These are phyloP conservation scores for Fusarium sp. DNA, from an alignment of 2,329 filamentous ascomycete species.

Conservation along the genomic window DNA sequence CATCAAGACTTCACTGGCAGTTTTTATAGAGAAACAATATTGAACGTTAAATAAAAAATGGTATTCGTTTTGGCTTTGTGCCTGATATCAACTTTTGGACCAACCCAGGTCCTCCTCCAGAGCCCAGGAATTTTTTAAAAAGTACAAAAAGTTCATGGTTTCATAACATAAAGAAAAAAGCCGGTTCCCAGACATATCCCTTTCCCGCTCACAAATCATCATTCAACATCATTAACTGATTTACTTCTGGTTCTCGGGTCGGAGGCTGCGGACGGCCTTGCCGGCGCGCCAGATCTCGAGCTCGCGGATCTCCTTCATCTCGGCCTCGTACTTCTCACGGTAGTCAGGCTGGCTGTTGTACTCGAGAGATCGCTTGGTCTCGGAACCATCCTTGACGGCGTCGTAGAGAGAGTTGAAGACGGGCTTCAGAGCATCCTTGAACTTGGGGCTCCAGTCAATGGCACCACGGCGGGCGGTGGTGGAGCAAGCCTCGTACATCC, in stretches of 20 bases:
- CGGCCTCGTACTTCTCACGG: conserved; percentile 95
- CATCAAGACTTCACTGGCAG: background rate
- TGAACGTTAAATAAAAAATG: conserved; percentile 35
- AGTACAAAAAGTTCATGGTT: conserved; percentile 46
- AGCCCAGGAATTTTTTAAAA: conserved; percentile 44
- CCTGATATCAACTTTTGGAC: conserved; percentile 49
- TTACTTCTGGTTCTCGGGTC: conserved; percentile 89
- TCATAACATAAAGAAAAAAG: conserved; percentile 32
- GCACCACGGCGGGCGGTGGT: conserved; percentile 98
- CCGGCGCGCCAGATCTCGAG: conserved; percentile 99
- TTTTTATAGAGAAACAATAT: background rate
- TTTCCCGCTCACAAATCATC: conserved; percentile 26
- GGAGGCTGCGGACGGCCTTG: conserved; percentile 92
- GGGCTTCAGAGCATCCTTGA: conserved; percentile 99
- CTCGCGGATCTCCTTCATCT: conserved; percentile 98
- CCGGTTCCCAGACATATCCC: conserved; percentile 38
- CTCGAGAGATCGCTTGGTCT: conserved; percentile 96
- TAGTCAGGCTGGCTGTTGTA: conserved; percentile 98
- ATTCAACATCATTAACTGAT: conserved; percentile 33
- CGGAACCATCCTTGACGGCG: conserved; percentile 87
- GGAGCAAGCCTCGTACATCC: conserved; percentile 99
- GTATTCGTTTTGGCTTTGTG: conserved; percentile 42
- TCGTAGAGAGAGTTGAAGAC: conserved; percentile 98
- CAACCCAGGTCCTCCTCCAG: conserved; percentile 42
- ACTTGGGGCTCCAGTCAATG: conserved; percentile 97